Conservation (phyloP, 495 filamentous ascomycete species). For the Hypoxylon cercidicola region DNA sequence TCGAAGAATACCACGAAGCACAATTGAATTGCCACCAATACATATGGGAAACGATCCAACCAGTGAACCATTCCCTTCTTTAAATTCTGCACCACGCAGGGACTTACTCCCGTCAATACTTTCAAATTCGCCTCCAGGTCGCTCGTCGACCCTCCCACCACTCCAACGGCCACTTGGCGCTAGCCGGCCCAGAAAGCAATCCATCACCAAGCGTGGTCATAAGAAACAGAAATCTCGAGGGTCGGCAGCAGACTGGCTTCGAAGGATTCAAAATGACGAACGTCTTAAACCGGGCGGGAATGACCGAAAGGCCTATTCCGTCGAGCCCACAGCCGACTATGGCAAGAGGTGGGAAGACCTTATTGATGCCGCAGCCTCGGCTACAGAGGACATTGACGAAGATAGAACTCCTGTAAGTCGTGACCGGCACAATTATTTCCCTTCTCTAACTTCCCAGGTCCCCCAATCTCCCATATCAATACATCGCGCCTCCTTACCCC, state of each 20-base stretch:
- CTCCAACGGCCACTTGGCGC: constrained; percentile 71
- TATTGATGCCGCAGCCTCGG: constrained; percentile 89
- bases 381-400: constrained; percentile 89
- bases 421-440: constrained; percentile 45
- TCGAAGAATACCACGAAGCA: constrained; percentile 61
- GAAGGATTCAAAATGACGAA: constrained; percentile 61
- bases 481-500: constrained; percentile 82
- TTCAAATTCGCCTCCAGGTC: constrained; percentile 81
- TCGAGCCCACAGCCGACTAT: constrained; percentile 80
- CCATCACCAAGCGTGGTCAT: constrained; percentile 81
- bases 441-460: constrained; percentile 63
- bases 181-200: constrained; percentile 81
- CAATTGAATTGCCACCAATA: constrained; percentile 80
- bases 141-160: constrained; percentile 86
- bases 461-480: constrained; percentile 73
- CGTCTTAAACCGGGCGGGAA: constrained; percentile 73
- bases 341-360: constrained; percentile 94
- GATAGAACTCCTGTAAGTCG: constrained; percentile 81
- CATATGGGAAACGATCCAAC: constrained; percentile 72
- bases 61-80: constrained; percentile 72
- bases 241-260: constrained; percentile 57
- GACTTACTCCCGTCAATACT: constrained; percentile 85
- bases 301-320: constrained; percentile 83
- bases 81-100: constrained; percentile 66
- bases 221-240: constrained; percentile 79